phyloP scores from a whole-genome alignment of 1,284 basidiomycete genomes.

The Rhodotorula sp. region DNA sequence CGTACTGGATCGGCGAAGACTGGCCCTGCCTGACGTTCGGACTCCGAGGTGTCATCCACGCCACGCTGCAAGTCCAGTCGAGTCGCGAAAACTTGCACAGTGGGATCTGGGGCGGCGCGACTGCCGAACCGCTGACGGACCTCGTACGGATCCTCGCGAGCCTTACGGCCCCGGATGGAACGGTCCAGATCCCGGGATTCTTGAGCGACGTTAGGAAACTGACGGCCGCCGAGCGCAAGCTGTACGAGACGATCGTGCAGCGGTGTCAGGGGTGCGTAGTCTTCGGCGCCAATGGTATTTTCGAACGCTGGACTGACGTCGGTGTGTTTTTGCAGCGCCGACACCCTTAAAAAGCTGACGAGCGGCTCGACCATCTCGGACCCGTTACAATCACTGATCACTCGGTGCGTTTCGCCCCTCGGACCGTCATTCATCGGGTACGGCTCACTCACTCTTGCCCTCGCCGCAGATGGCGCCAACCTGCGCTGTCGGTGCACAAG shows the following conservation, averaged over 20 bases:
- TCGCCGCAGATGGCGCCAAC: slow-evolving; percentile 48
- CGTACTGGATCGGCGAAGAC: slow-evolving; percentile 93
- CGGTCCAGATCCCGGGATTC: slow-evolving; percentile 69
- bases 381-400: slow-evolving; percentile 41
- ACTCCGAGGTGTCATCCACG: slow-evolving; percentile 75
- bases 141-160: slow-evolving; percentile 77
- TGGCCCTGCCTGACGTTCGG: slow-evolving; percentile 96
- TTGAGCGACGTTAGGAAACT: slow-evolving; percentile 58
- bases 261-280: slow-evolving; percentile 47
- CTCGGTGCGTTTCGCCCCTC: slow-evolving; percentile 56
- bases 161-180: slow-evolving; percentile 59
- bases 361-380: slow-evolving; percentile 38
- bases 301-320: neutral
- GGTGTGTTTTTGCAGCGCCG: neutral
- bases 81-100: slow-evolving; percentile 75
- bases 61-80: slow-evolving; percentile 62
- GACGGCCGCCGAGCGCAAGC: slow-evolving; percentile 45
- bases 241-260: slow-evolving; percentile 68
- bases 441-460: slow-evolving; percentile 22
- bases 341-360: neutral
- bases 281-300: no score
- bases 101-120: slow-evolving; percentile 83
- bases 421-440: slow-evolving; percentile 57
- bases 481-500: slow-evolving; percentile 49
- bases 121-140: slow-evolving; percentile 29